Evolutionary conservation across 306 rosid species (phyloP), one percentile per base, ranked within the genome.

Genomic region (Sicyos edulis): DNA sequence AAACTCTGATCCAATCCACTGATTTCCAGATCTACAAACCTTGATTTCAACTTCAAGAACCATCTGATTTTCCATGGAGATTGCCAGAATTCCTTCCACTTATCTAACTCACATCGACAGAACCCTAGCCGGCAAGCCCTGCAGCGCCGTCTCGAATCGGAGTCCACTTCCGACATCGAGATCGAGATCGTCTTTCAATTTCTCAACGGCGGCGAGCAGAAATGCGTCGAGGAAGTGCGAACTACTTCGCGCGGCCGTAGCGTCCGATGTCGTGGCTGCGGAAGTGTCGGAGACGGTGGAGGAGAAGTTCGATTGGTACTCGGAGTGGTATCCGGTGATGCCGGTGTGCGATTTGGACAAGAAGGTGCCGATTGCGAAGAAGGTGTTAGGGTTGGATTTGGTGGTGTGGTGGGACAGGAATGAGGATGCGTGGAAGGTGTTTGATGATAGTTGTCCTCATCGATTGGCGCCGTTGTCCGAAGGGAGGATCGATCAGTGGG

Each of bases 371-470:
- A 91, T 85, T 75, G 98, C 72, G 2, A 92, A 90, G 85, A 88
- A 72, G 67, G 96, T 90, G 44, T 6, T 92, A 74, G 96, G 98
- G 0, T 45, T 92, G 63, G 98, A 92, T 69, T 89, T 92, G 85
- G 98, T 90, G 79, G 82, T 92, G 82, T 90, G 98, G 96, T 92
- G 96, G 96, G 96, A 92, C 74, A 83, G 84, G 68, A 92, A 90
- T 81, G 98, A 88, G 78, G 73, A 62, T 82, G 76, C 77, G 9
- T 92, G 98, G 98, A 76, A 87, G 80, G 98, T 92, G 77, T 88
- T 90, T 80, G 87, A 92, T 75, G 98, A 92, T 82, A 74, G 80
- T 0, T 92, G 98, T 82, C 98, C 98, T 70, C 98, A 92, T 81
- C 83, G 98, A 54, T 71, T 92, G 79, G 98, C 98, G 12, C 98